Evolutionary conservation across 2,329 filamentous ascomycete species (phyloP).

Genomic region (Exophiala alcalophila): DNA sequence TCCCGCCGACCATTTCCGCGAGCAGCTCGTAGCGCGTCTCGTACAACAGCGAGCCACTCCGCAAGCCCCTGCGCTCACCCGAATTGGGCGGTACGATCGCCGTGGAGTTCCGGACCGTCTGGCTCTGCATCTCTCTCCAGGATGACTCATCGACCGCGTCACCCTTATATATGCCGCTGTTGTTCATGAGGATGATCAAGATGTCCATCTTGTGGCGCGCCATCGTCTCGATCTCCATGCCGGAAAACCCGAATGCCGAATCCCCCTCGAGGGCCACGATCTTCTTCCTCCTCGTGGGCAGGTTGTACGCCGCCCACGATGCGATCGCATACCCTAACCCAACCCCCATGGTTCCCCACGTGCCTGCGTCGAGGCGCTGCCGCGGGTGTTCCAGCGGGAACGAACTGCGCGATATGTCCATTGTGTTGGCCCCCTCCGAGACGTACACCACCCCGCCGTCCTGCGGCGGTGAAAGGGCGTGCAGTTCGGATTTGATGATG

Average conservation of each 20-base stretch:
- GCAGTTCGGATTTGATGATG: constrained; percentile 51
- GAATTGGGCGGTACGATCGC: constrained; percentile 20
- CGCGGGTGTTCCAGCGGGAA: constrained; percentile 56
- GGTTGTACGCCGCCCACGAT: constrained; percentile 55
- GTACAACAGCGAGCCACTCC: constrained; percentile 52
- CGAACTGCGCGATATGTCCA: constrained; percentile 58
- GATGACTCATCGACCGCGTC: constrained; percentile 41
- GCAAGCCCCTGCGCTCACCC: constrained; percentile 38
- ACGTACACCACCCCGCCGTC: constrained; percentile 54
- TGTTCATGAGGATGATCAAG: constrained; percentile 57
- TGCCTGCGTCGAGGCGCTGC: constrained; percentile 56
- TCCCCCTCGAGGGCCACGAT: constrained; percentile 57
- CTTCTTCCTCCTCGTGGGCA: constrained; percentile 46
- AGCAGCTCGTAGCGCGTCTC: constrained; percentile 56
- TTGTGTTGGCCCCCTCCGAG: constrained; percentile 59
- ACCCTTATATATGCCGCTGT: constrained; percentile 52
- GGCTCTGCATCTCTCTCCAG: constrained; percentile 46
- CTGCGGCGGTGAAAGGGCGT: constrained; percentile 45
- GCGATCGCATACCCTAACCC: constrained; percentile 58
- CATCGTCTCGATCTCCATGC: constrained; percentile 57
- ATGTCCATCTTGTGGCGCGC: constrained; percentile 54
- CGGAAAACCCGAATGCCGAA: constrained; percentile 55
- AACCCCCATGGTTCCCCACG: constrained; percentile 59
- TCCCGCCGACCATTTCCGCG: constrained; percentile 54
- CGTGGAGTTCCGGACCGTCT: constrained; percentile 37